These are phyloP conservation scores for Puccinia coronata DNA, from an alignment of 1,284 basidiomycete genomes.

Conservation along the genomic window DNA sequence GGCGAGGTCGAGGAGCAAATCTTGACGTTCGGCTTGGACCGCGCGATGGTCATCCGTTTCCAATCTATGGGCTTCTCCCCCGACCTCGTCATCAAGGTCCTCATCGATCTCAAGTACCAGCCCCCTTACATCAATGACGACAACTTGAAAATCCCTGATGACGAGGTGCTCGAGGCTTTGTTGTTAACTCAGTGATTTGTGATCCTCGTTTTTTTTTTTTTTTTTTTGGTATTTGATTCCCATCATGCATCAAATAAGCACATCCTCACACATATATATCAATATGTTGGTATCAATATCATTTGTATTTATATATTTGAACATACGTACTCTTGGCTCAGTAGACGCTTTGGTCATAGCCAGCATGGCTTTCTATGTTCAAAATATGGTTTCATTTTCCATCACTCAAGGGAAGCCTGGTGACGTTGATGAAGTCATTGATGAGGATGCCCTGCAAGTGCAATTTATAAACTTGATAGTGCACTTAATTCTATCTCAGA, in stretches of 20 bases:
- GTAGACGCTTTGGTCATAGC: no score
- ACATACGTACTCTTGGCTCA: no score
- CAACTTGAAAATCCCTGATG: conserved; percentile 1
- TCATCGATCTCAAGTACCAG: conserved; percentile 28
- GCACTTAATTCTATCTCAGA: no score
- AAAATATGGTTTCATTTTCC: no score
- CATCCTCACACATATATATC: not conserved
- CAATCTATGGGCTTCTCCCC: conserved; percentile 61
- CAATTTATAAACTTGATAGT: no score
- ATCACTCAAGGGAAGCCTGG: no score
- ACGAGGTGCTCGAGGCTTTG: conserved; percentile 24
- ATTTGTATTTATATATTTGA: no score
- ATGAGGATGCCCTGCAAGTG: no score
- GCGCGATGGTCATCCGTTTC: conserved; percentile 62
- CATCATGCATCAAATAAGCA: not conserved
- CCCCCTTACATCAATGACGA: conserved; percentile 1
- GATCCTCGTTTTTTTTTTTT: not conserved
- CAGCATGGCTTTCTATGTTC: no score
- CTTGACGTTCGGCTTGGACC: conserved; percentile 62
- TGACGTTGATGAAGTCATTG: no score
- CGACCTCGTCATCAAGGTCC: conserved; percentile 14
- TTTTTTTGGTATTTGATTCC: not conserved
- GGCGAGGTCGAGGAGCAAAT: conserved; percentile 55
- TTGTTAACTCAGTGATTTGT: not conserved
- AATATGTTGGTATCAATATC: no score